Evolutionary conservation across 1,284 basidiomycete species (phyloP), one percentile per base, ranked within the genome.

Genomic region (Cutaneotrichosporon cyanovorans): DNA sequence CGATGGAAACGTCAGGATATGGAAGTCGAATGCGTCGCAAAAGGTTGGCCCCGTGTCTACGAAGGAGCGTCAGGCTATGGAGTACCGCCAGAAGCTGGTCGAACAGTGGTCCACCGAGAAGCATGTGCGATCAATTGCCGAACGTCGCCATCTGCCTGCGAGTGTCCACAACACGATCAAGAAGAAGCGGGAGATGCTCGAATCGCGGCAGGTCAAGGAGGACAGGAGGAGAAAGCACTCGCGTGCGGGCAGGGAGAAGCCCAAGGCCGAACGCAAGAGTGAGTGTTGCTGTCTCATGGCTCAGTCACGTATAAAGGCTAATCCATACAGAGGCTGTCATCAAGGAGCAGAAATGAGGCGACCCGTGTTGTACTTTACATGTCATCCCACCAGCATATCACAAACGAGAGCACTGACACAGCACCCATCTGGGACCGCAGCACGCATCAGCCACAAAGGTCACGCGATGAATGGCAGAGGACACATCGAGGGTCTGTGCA

Each of bases 1-100:
- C 67, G 95, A 98, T 63, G 93, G 93, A 23, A 97, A 97, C 62
- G 82, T 97, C 46, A 81, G 93, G 37, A 80, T 99, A 60, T 98
- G 95, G 95, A 99, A 99, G 71, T 81, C 87, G 12, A 83, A 84
- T 48, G 90, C 93, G 1, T 84, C 86, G 1, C 91, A 95, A 58
- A 95, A 89, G 70, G 76, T 98, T 23, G 95, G 93, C 5, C 79
- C 95, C 42, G 76, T 95, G 55, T 89, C 87, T 42, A 84, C 87
- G n/a, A 80, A 90, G 50, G 93, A 98, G 69, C 80, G 88, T 45
- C 87, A 90, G 8, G 81, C 85, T 16, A 85, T 92, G 58, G 93
- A 98, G 69, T 97, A 98, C 73, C 78, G 92, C 25, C 84, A 90
- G 47, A 85, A 80, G 55, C 80, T 99, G 51, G 83, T 86, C 60